Evolutionary conservation across 2,329 filamentous ascomycete genomes (phyloP).

Genomic region (Coleophoma crateriformis): DNA sequence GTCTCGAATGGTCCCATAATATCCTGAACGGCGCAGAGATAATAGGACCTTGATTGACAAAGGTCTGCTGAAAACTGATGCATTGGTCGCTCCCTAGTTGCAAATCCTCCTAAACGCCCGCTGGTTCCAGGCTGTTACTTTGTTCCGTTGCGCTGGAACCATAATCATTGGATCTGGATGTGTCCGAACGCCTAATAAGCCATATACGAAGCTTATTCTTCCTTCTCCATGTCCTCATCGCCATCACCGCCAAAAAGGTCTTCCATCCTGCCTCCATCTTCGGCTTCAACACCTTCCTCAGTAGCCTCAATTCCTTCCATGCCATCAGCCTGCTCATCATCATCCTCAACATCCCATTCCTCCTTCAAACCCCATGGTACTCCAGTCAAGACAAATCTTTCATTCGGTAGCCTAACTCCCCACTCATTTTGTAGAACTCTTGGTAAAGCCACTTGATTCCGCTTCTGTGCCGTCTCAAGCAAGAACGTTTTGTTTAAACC

Average conservation of each 20-base stretch:
- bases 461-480: slow-evolving; percentile 65
- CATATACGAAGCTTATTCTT: slow-evolving; percentile 11
- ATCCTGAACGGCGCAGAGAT: too few relatives aligned
- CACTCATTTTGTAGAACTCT: slow-evolving; percentile 59
- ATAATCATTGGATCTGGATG: too few relatives aligned
- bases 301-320: slow-evolving; percentile 30
- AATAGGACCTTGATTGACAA: too few relatives aligned
- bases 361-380: slow-evolving; percentile 59
- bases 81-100: too few relatives aligned
- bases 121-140: too few relatives aligned
- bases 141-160: too few relatives aligned
- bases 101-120: too few relatives aligned
- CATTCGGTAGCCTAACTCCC: slow-evolving; percentile 61
- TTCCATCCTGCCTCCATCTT: slow-evolving; percentile 43
- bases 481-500: slow-evolving; percentile 70
- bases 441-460: slow-evolving; percentile 63
- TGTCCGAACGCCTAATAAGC: too few relatives aligned
- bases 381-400: slow-evolving; percentile 63
- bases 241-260: slow-evolving; percentile 50
- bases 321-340: slow-evolving; percentile 34
- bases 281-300: slow-evolving; percentile 30
- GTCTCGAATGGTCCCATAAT: too few relatives aligned
- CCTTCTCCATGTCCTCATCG: slow-evolving; percentile 50
- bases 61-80: too few relatives aligned
- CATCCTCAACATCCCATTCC: slow-evolving; percentile 47